Evolutionary conservation across 2,329 filamentous ascomycete species (phyloP).

Genomic region (Sarocladium brachiariae): DNA sequence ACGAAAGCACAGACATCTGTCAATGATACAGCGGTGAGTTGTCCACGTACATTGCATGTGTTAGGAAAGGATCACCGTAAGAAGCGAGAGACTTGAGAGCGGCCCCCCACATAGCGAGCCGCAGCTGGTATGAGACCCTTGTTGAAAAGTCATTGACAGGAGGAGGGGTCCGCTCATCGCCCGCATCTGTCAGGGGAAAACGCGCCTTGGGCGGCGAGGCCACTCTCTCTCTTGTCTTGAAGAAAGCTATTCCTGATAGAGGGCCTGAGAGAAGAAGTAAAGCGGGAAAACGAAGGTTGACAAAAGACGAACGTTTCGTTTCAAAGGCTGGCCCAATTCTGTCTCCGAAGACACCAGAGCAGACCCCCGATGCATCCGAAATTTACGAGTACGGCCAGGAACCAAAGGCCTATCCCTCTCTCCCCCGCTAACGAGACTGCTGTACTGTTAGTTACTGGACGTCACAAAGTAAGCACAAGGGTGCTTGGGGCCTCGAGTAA

Average conservation of each 20-base stretch:
- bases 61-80: neutral
- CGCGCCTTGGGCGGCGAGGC: no score
- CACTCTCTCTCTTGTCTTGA: neutral
- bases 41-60: neutral
- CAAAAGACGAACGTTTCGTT: slow-evolving; percentile 3
- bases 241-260: neutral
- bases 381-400: no score
- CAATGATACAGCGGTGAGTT: neutral
- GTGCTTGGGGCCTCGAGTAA: slow-evolving; percentile 1
- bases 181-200: neutral
- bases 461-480: neutral
- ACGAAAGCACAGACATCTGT: neutral
- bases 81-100: neutral
- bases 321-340: neutral
- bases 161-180: neutral
- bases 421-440: neutral
- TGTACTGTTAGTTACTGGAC: no score
- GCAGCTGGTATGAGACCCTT: neutral
- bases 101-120: neutral
- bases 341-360: neutral
- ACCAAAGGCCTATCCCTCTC: no score
- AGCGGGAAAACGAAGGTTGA: neutral
- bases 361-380: slow-evolving; percentile 4
- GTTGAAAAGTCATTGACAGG: neutral
- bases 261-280: neutral